A percentile compares a stretch with the other conserved stretches of the same genome.
Evolutionary conservation across 2,329 filamentous ascomycete species (phyloP).

Genomic region (Metarhizium anisopliae): DNA sequence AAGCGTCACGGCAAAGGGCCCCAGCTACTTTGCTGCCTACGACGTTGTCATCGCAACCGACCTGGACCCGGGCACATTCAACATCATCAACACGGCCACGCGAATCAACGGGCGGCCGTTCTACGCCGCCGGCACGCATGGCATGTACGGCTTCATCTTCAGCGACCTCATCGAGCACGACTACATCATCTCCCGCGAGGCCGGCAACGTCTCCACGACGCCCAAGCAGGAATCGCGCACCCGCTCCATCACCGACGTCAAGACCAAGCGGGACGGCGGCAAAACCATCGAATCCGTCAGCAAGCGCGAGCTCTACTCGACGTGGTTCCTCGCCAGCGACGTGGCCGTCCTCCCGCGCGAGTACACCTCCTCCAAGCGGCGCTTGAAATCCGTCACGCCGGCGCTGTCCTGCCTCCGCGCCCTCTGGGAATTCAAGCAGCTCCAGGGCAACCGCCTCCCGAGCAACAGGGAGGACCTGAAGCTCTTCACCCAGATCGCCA

Average conservation of each 20-base stretch:
- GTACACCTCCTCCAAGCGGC: constrained; percentile 56
- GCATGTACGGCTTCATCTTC: constrained; percentile 92
- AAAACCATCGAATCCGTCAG: constrained; percentile 79
- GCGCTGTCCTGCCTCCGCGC: constrained; percentile 79
- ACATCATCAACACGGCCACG: constrained; percentile 77
- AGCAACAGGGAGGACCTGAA: constrained; percentile 57
- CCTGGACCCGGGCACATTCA: constrained; percentile 64
- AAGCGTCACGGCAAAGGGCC: constrained; percentile 57
- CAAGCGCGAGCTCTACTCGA: constrained; percentile 85
- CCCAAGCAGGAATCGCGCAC: constrained; percentile 63
- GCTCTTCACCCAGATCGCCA: constrained; percentile 68
- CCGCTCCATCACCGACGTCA: constrained; percentile 62
- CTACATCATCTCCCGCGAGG: constrained; percentile 78
- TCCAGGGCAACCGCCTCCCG: constrained; percentile 44
- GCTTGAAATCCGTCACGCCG: constrained; percentile 69
- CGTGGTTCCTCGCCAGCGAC: constrained; percentile 74
- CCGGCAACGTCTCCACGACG: constrained; percentile 66
- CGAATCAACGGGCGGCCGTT: constrained; percentile 72
- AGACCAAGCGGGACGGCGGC: constrained; percentile 56
- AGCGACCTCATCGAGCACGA: constrained; percentile 85
- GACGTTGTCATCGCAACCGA: constrained; percentile 88
- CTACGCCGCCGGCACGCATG: constrained; percentile 81
- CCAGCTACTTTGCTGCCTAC: constrained; percentile 69
- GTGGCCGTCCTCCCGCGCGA: constrained; percentile 63
- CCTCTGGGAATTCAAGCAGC: constrained; percentile 70